Percentiles rank a stretch among this genome's conserved stretches.
Conservation (phyloP, 495 filamentous ascomycete genomes). For the Hypoxylon subgilvum region DNA sequence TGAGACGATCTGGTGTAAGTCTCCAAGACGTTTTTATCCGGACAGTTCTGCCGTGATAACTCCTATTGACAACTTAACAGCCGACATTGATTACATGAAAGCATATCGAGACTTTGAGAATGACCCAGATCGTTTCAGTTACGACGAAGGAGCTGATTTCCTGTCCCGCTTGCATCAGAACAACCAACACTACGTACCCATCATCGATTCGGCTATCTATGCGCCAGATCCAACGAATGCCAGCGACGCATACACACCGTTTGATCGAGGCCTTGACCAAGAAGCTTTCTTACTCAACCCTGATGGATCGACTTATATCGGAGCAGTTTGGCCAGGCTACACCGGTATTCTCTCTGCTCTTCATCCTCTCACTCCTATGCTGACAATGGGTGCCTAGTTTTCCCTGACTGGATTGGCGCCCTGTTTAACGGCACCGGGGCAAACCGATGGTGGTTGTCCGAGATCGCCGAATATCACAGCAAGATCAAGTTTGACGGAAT, state of each 20-base stretch:
- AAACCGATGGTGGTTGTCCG: conserved; percentile 73
- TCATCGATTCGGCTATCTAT: conserved; percentile 84
- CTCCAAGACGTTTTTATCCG: background rate
- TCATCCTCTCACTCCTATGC: conserved; percentile 53
- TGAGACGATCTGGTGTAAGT: conserved; percentile 74
- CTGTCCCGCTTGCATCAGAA: conserved; percentile 67
- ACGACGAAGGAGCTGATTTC: conserved; percentile 70
- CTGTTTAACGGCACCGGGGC: conserved; percentile 66
- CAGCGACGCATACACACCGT: conserved; percentile 72
- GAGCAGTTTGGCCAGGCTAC: conserved; percentile 87
- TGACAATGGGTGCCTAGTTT: conserved; percentile 50
- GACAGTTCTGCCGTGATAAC: background rate
- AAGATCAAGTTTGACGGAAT: conserved; percentile 79
- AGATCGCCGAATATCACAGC: conserved; percentile 64
- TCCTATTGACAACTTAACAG: conserved; percentile 63
- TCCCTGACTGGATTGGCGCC: conserved; percentile 63
- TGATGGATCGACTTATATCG: conserved; percentile 75
- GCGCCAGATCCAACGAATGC: conserved; percentile 74
- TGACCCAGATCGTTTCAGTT: conserved; percentile 69
- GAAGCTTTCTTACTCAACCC: conserved; percentile 72
- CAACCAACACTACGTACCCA: conserved; percentile 78
- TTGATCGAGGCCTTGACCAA: conserved; percentile 67
- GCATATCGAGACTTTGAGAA: conserved; percentile 73
- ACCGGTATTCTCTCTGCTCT: conserved; percentile 48
- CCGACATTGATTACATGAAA: conserved; percentile 85